Evolutionary conservation across 176 grass and related monocot genomes (phyloP).

Genomic region (Elaeis guineensis): DNA sequence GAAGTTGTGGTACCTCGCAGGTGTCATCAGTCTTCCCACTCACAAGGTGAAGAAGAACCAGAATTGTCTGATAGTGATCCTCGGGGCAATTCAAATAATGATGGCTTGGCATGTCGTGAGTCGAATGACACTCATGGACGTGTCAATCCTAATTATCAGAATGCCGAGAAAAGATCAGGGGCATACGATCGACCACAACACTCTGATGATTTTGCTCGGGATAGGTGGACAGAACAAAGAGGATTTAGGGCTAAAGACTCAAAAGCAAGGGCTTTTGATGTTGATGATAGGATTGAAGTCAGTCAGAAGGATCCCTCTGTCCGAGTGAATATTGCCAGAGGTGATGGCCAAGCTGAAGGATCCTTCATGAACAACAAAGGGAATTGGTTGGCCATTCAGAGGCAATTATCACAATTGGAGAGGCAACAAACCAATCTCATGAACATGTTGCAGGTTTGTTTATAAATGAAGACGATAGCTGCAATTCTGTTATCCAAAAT

Average conservation of each 20-base stretch:
- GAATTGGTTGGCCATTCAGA: conserved; percentile 81
- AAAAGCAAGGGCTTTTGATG: conserved; percentile 58
- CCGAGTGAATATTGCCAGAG: conserved; percentile 26
- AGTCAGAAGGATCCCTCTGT: conserved; percentile 42
- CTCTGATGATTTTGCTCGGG: conserved; percentile 7
- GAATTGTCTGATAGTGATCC: conserved; percentile 47
- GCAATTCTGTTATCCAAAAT: too few relatives aligned
- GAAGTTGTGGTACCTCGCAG: conserved; percentile 75
- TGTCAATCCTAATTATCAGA: conserved; percentile 40
- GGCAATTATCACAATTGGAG: conserved; percentile 75
- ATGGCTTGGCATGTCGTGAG: conserved; percentile 35
- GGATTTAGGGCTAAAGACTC: conserved; percentile 42
- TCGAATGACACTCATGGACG: conserved; percentile 34
- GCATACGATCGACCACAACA: conserved; percentile 9
- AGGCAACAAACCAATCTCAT: conserved; percentile 88
- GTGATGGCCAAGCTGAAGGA: conserved; percentile 39
- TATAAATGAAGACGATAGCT: background rate
- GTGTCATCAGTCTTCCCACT: conserved; percentile 37
- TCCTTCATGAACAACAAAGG: conserved; percentile 69
- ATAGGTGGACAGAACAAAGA: conserved; percentile 57
- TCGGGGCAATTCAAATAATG: conserved; percentile 34
- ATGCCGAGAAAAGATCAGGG: conserved; percentile 28
- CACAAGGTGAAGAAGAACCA: conserved; percentile 43
- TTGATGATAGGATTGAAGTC: conserved; percentile 42
- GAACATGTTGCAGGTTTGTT: conserved; percentile 95